These are phyloP conservation scores for Botryotinia narcissicola DNA, from an alignment of 2,329 filamentous ascomycete species.

Conservation along the genomic window DNA sequence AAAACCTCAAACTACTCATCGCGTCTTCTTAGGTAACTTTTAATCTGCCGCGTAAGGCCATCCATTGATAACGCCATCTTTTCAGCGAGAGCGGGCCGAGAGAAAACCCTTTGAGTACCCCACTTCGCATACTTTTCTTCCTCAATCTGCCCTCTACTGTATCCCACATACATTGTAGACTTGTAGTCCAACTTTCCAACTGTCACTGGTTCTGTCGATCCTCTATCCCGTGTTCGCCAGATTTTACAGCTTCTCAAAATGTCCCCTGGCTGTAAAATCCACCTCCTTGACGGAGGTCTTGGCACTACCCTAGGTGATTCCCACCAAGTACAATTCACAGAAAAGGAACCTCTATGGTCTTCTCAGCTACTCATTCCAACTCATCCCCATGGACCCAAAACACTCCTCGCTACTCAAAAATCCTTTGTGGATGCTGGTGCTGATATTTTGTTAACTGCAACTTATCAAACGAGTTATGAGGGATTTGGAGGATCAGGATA, in stretches of 20 bases:
- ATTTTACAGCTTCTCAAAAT: background rate
- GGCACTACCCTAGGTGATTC: slow-evolving; percentile 63
- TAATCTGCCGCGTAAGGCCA: background rate
- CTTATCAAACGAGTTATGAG: slow-evolving; percentile 60
- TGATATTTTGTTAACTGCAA: slow-evolving; percentile 64
- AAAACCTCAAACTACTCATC: background rate
- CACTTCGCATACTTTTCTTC: background rate
- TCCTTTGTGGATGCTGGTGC: slow-evolving; percentile 49
- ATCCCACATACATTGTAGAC: no score
- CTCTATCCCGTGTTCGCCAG: background rate
- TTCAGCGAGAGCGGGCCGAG: slow-evolving; percentile 7
- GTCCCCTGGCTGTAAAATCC: slow-evolving; percentile 11
- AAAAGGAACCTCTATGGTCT: slow-evolving; percentile 62
- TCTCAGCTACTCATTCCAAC: slow-evolving; percentile 60
- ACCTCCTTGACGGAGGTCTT: slow-evolving; percentile 64
- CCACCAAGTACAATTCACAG: slow-evolving; percentile 52
- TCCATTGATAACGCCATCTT: background rate
- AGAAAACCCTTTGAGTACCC: slow-evolving; percentile 12
- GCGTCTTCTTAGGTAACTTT: background rate
- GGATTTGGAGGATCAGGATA: slow-evolving; percentile 46
- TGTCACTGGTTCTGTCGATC: background rate
- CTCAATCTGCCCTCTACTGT: background rate
- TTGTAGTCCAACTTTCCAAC: background rate
- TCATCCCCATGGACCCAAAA: slow-evolving; percentile 35
- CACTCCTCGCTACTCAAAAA: slow-evolving; percentile 13